Evolutionary conservation across 2,329 filamentous ascomycete species (phyloP).

Genomic region (Xylariaceae sp.): DNA sequence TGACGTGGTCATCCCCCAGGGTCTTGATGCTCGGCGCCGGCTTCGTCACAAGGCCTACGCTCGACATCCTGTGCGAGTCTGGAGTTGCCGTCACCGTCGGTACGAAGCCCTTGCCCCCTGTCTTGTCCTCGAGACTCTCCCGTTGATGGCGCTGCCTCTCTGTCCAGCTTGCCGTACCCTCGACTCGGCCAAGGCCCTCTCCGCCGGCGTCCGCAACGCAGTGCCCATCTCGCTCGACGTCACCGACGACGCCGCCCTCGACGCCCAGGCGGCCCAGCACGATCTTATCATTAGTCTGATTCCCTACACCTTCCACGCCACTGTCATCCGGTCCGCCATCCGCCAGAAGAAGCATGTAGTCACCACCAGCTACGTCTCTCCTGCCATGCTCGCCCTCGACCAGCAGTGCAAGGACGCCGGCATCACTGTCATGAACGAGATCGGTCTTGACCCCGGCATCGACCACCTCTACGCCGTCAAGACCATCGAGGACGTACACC

Average conservation of each 20-base stretch:
- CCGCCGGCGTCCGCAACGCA: constrained; percentile 67
- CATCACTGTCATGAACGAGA: constrained; percentile 98
- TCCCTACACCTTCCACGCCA: constrained; percentile 84
- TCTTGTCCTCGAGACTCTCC: too few species aligned
- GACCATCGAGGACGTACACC: constrained; percentile 84
- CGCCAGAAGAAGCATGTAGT: constrained; percentile 93
- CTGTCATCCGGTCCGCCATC: constrained; percentile 91
- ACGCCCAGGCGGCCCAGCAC: constrained; percentile 73
- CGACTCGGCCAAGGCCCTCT: constrained; percentile 70
- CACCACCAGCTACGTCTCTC: constrained; percentile 89
- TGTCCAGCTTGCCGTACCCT: constrained; percentile 74
- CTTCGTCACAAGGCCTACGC: constrained; percentile 48
- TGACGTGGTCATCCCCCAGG: constrained; percentile 10
- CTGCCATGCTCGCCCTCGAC: constrained; percentile 87
- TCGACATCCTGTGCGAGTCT: constrained; percentile 59
- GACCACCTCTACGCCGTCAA: constrained; percentile 76
- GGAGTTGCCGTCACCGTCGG: constrained; percentile 63
- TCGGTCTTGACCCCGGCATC: constrained; percentile 72
- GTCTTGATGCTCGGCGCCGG: constrained; percentile 49
- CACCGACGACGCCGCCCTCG: constrained; percentile 68
- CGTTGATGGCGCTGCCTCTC: too few species aligned
- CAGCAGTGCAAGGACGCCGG: constrained; percentile 79
- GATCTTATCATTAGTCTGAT: constrained; percentile 80
- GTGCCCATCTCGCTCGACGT: constrained; percentile 82
- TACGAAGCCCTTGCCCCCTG: constrained; percentile 32